Base-by-base conservation (phyloP, 257 asterid genomes). In the Plantago elongata region DNA sequence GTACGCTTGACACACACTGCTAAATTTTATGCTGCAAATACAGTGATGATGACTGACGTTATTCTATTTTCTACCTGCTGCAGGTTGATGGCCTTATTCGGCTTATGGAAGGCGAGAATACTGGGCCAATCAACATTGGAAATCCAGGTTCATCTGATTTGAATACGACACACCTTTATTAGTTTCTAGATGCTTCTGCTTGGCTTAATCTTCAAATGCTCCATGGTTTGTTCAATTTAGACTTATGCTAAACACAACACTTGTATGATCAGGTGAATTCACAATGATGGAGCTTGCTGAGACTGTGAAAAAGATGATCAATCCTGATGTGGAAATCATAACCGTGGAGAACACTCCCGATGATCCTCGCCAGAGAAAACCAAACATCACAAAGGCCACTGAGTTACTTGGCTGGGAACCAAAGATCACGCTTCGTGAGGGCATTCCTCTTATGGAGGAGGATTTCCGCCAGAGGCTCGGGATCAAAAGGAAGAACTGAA, bases 291-390 rank as follows among this genome's bases (percentile, higher is more conserved):
- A 82, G 68, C 77, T 82, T 30, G 85, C 88, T 15, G 88, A 82
- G 81, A 82, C 78, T 14, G 85, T 82, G 68, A 82, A 82, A 59
- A 83, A 82, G 98, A 78, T 88, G 83, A 91, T 91, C 61, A 86
- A 84, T 54, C 98, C 98, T 5, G 70, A 77, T 0, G 95, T 91
- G 83, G 57, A 81, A 38, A 84, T 91, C 49, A 65, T 82, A 15
- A 83, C 73, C 0, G 98, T 91, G 76, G 96, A 91, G 75, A 91
- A 91, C 75, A 91, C 98, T 0, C 98, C 98, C 9, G 98, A 91
- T n/a, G 98, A 91, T 72, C 96, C 98, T 49, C 90, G 96, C 5
- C 98, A 88, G 60, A 79, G 98, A 66, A 91, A 91, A 66, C 98
- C 98, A 0, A 94, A 74, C 72, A 91, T 91, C 73, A 78, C 95